Percentiles rank a stretch among this genome's conserved stretches.
These are phyloP conservation scores for Fusarium ambrosium DNA, from an alignment of 2,329 filamentous ascomycete species.

Conservation along the genomic window DNA sequence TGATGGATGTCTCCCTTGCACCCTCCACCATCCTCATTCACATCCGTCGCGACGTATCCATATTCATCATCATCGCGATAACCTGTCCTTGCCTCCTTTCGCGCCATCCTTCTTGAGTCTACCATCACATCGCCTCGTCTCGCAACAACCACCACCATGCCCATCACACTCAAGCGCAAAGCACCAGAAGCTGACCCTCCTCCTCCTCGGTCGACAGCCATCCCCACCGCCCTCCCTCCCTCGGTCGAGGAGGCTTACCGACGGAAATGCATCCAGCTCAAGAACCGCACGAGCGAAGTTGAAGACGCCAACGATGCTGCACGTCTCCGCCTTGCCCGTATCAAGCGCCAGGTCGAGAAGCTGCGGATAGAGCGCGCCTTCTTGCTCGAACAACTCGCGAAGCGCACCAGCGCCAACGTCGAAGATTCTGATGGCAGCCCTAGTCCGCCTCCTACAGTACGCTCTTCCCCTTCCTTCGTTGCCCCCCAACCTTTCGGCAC, in stretches of 20 bases:
- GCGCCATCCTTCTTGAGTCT: conserved; percentile 5
- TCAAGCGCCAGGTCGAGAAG: conserved; percentile 90
- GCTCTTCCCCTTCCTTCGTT: conserved; percentile 43
- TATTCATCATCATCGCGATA: conserved; percentile 7
- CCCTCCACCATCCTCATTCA: conserved; percentile 15
- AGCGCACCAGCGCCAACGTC: conserved; percentile 80
- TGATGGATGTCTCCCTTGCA: conserved; percentile 32
- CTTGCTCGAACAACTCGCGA: conserved; percentile 78
- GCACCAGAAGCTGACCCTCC: conserved; percentile 54
- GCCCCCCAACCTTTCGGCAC: background rate
- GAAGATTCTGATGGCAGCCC: conserved; percentile 85
- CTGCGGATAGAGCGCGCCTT: conserved; percentile 88
- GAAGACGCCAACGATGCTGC: conserved; percentile 91
- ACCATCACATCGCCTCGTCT: conserved; percentile 14
- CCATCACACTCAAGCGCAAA: conserved; percentile 53
- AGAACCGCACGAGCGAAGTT: conserved; percentile 90
- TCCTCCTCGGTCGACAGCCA: conserved; percentile 54
- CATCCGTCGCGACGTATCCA: conserved; percentile 2
- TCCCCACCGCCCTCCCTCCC: conserved; percentile 78
- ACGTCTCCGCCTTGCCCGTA: conserved; percentile 80
- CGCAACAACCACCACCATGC: conserved; percentile 47
- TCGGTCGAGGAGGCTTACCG: conserved; percentile 97
- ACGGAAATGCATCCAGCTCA: conserved; percentile 94
- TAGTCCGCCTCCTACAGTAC: conserved; percentile 83
- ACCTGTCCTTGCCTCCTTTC: conserved; percentile 5